Evolutionary conservation across 129 eudicot genomes (phyloP).

Genomic region (Logfia minima): DNA sequence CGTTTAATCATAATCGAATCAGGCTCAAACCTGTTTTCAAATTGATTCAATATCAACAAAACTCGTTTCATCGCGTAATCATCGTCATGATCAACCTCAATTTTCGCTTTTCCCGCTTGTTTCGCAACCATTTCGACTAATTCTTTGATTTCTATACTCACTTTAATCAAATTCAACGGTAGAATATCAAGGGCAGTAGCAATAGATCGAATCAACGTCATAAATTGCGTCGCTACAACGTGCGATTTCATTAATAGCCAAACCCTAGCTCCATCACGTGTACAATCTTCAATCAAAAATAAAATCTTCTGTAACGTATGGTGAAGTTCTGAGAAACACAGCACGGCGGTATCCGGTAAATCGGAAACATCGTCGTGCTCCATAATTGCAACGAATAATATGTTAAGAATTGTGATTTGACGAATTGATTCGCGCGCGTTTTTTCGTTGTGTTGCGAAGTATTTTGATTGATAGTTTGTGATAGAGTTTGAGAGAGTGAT

Average conservation of each 20-base stretch:
- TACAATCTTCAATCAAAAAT: slow-evolving; percentile 63
- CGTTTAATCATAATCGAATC: slow-evolving; percentile 48
- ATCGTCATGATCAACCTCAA: slow-evolving; percentile 55
- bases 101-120: slow-evolving; percentile 53
- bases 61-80: slow-evolving; percentile 53
- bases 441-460: slow-evolving; percentile 46
- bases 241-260: slow-evolving; percentile 64
- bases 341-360: slow-evolving; percentile 32
- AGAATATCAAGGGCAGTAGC: slow-evolving; percentile 73
- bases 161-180: slow-evolving; percentile 36
- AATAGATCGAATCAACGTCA: slow-evolving; percentile 37
- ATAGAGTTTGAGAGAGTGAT: slow-evolving; percentile 47
- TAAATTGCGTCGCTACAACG: slow-evolving; percentile 49
- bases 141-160: slow-evolving; percentile 56
- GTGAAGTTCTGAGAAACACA: slow-evolving; percentile 77
- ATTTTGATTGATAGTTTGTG: slow-evolving; percentile 29
- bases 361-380: slow-evolving; percentile 22
- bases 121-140: slow-evolving; percentile 57
- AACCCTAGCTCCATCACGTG: slow-evolving; percentile 44
- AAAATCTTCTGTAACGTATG: slow-evolving; percentile 51
- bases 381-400: slow-evolving; percentile 55
- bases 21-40: slow-evolving; percentile 69
- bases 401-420: slow-evolving; percentile 42
- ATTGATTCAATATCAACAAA: slow-evolving; percentile 55
- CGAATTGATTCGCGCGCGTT: slow-evolving; percentile 65